Base-by-base conservation (phyloP, 2,329 filamentous ascomycete species). In the Chaetomium sp. region DNA sequence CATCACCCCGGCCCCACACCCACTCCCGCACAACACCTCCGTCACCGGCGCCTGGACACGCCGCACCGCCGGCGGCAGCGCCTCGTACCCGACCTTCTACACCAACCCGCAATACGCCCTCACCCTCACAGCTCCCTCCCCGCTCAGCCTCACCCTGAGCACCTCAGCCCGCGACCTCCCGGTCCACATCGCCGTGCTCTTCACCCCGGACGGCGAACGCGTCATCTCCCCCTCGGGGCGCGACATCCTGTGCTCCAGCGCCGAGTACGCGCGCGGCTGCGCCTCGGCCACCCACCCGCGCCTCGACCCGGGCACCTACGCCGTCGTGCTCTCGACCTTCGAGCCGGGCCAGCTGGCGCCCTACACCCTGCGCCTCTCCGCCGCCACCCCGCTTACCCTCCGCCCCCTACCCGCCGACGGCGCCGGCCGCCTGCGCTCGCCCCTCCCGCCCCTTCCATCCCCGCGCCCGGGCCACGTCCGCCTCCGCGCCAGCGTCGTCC, bases 241-340 rank as follows among this genome's bases (percentile, higher is more conserved):
- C 70, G 93, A 97, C 73, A 86, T 98, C 47, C 84, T 96, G 27
- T 85, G 86, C 25, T 89, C 92, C 63, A 96, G 92, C 38, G 91
- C 91, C n/a, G 92, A 97, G 70, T 97, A 99, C 77, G 88, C 91
- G 57, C 87, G 89, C 31, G 90, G 90, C 31, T 91, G 90, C 74
- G 90, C 91, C 4, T 81, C 93, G 35, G 88, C 90, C 2, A 85
- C 91, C 7, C 49, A 65, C 8, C 75, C 72, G 23, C 38, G 9
- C 12, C 78, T 97, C 21, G 86, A 88, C 47, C 79, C 86, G 0
- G 94, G 94, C 0, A 82, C 82, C 0, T 99, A 98, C 76, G 97
- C 92, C 0, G 83, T 97, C 63, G 90, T 97, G 7, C 94, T 90
- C 74, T 97, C 92, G 2, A 96, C 94, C 0, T 98, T 96, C 75